Base-by-base conservation (phyloP, 768 basidiomycete species). In the Podaxis sp. region DNA sequence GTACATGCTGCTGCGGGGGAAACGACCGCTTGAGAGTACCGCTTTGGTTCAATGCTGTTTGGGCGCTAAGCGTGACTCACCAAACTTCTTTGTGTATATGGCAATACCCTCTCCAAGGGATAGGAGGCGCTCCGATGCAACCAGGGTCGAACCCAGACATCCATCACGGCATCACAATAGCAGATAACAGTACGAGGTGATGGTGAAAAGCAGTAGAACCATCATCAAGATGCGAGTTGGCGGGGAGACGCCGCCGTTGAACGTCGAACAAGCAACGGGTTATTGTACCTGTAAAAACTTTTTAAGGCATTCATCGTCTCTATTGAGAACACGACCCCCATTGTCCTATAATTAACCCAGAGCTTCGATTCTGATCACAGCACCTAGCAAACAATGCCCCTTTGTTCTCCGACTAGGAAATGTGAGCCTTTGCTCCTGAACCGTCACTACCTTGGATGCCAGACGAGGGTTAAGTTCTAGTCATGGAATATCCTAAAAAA, bases 301-400 rank as follows among this genome's bases (percentile, higher is more conserved):
- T 20, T 46, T 20, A 46, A 17, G 12, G 44, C 44, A 17, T 46
- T 17, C 44, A 46, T 22, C n/a, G 20, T 46, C 44, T 20, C 56
- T 10, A 20, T 33, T 7, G 33, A 36, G 15, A 26, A 13, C 28
- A 30, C 22, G 36, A 30, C 33, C 26, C 20, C 40, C 51, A 40
- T 50, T 52, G 58, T 26, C 51, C 50, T 53, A 60, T 58, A 53
- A 53, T 60, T 60, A 52, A 60, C n/a, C 37, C 36, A 33, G 17
- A 30, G 24, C 59, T 60, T 60, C 59, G 37, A 60, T 54, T 60
- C 41, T 54, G 51, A 53, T 33, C 37, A 26, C 28, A 24, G 3
- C 53, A 24, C n/a, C 11, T 26, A 28, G 26, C 12, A 22, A 38
- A 12, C 33, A 28, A 49, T 33, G 52, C 38, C 59, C 49, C 58